Base-by-base conservation (phyloP, 2,329 filamentous ascomycete species). In the Alternaria metachromatica region DNA sequence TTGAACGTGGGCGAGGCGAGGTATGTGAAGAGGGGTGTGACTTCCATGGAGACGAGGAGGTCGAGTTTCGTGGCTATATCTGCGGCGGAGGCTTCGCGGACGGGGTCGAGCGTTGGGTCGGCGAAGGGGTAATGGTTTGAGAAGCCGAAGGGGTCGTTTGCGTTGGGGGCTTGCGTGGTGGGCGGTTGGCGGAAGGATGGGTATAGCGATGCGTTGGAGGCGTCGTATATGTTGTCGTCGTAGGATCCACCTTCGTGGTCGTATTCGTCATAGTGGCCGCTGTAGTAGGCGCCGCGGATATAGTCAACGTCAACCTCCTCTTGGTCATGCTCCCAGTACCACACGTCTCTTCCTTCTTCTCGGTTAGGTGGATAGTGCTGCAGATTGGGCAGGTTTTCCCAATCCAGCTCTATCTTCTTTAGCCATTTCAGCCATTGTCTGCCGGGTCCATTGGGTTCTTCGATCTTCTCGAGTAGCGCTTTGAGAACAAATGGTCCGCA, bases 401-500 rank as follows among this genome's bases (percentile, higher is more conserved):
- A 80, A 54, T 79, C 74, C 1, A 79, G 56, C 46, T 78, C 73
- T 10, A 80, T 72, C 12, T 64, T 66, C 56, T 74, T 76, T 15
- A 79, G 62, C 71, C 72, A 76, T 33, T 63, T 63, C 37, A 80
- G 69, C 75, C 75, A 78, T 43, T 74, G 68, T 33, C 67, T 70
- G 46, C 74, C 73, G 3, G 64, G 59, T 2, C 66, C 72, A 7
- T 72, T 65, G 6, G 67, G 64, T 25, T 70, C 61, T 58, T 78
- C 75, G 21, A 79, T 75, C 20, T 63, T 67, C 11, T 69, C 51
- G 7, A 80, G 67, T 2, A 79, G 60, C 0, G 72, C 60, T 26
- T 75, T 76, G n/a, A 80, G 65, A 3, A 80, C 74, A 37, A 74
- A 80, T 1, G 77, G 76, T 1, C 78, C 78, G 59, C 76, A 77